These are phyloP conservation scores for Ophiosphaerella narmari DNA, from an alignment of 2,329 filamentous ascomycete genomes.

Conservation along the genomic window DNA sequence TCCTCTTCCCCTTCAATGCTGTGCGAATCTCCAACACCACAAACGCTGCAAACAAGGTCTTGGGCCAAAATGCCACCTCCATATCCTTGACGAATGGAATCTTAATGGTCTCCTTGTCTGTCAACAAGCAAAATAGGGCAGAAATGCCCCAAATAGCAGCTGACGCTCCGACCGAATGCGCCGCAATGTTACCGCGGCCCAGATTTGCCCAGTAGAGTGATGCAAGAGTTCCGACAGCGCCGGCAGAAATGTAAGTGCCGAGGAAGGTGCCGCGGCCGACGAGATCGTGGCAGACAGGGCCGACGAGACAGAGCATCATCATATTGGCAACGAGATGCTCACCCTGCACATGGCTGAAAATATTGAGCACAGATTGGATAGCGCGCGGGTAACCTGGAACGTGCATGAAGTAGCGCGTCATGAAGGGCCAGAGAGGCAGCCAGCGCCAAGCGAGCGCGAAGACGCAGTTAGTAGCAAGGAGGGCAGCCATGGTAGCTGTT, in stretches of 20 bases:
- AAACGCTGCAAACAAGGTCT: conserved; percentile 34
- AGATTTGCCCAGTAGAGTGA: conserved; percentile 42
- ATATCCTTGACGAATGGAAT: conserved; percentile 37
- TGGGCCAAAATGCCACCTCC: conserved; percentile 36
- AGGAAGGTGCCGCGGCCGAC: conserved; percentile 43
- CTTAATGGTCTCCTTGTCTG: conserved; percentile 35
- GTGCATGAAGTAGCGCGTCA: conserved; percentile 65
- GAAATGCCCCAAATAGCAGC: conserved; percentile 43
- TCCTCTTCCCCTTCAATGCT: conserved; percentile 13
- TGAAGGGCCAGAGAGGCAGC: conserved; percentile 66
- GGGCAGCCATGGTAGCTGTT: conserved; percentile 57
- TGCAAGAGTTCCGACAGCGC: conserved; percentile 37
- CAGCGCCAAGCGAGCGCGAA: conserved; percentile 65
- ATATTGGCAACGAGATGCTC: conserved; percentile 67
- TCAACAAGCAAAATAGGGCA: conserved; percentile 36
- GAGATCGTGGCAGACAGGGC: conserved; percentile 51
- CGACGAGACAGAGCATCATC: conserved; percentile 67
- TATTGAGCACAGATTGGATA: conserved; percentile 63
- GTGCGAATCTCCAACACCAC: conserved; percentile 29
- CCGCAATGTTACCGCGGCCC: conserved; percentile 28
- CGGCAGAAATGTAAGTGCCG: conserved; percentile 41
- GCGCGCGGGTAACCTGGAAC: conserved; percentile 62
- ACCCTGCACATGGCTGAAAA: conserved; percentile 70
- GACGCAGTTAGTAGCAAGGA: conserved; percentile 65
- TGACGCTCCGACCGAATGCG: conserved; percentile 39